Evolutionary conservation across 2,329 filamentous ascomycete genomes (phyloP), one percentile per base, ranked within the genome.

Genomic region (Exophiala sideris): DNA sequence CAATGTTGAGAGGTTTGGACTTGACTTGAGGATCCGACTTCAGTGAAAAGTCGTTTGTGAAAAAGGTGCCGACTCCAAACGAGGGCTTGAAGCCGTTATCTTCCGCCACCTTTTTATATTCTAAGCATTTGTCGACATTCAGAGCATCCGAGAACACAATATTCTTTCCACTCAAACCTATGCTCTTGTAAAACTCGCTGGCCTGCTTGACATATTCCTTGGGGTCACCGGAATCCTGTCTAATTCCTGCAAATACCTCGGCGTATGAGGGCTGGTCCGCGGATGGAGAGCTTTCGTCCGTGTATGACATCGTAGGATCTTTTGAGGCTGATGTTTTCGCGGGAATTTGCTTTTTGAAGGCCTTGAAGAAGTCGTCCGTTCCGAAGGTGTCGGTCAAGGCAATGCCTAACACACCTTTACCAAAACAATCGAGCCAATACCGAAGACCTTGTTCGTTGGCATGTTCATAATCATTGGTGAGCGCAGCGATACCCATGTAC

Each of bases 401-500:
- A 63, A 99, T 91, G 5, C 87, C 85, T 32, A 96, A 80, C 33
- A 92, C 86, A 2, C 83, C 89, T 66, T 87, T 84, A 3, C 94
- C 94, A 68, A 96, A 99, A 57, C 89, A 95, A 48, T 86, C 85
- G 33, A 95, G 82, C 94, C 94, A 99, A 69, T 95, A 90, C 54
- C 84, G 79, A 62, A 99, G 75, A 0, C 90, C 91, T 60, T 86
- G 80, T 69, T 95, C 90, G 35, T 91, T 95, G 2, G 94, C 91
- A 58, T 81, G 79, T 63, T 84, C 81, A 68, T 99, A 99, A 71
- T 96, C 83, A 59, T 89, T 81, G 3, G 87, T 89, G 63, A 96
- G 90, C 36, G 94, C 91, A 1, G 94, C 94, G 59, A 95, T 92
- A 39, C 90, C 91, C 94, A 99, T 99, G 76, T 96, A 97, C 94